Percentiles rank a stretch among this genome's conserved stretches.
Evolutionary conservation across 148 eudicot genomes (phyloP).

Genomic region (Rhododendron vialii): DNA sequence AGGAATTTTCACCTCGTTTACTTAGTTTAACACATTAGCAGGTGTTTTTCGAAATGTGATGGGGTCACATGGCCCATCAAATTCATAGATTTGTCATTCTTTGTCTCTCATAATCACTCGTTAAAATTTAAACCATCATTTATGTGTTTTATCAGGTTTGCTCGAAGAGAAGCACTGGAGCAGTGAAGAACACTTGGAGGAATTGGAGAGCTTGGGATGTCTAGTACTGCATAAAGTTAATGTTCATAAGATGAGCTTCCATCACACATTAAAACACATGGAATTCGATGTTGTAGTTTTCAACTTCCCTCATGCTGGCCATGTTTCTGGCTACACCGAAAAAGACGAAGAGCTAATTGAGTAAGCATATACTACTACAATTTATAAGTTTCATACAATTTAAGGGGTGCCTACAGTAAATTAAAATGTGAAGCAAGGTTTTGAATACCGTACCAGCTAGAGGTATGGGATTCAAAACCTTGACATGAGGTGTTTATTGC

Average conservation of each 20-base stretch:
- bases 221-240: constrained; percentile 27
- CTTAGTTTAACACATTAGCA: too few relatives aligned
- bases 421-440: too few relatives aligned
- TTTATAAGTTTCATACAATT: too few relatives aligned
- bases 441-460: not conserved
- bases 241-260: constrained; percentile 18
- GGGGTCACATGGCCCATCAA: too few relatives aligned
- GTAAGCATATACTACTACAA: not conserved
- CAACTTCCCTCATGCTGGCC: constrained; percentile 35
- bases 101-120: not conserved
- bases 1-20: too few relatives aligned
- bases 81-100: not conserved
- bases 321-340: not conserved
- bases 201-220: constrained; percentile 11
- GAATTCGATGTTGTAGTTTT: constrained; percentile 26
- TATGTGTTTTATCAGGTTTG: not conserved
- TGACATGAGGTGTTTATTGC: not conserved
- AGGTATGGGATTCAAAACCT: not conserved
- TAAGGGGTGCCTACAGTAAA: not conserved
- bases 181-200: constrained; percentile 10
- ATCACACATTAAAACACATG: not conserved
- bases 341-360: not conserved
- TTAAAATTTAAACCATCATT: not conserved
- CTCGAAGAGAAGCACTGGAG: constrained; percentile 10
- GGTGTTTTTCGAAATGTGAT: too few relatives aligned